Evolutionary conservation across 1,139 yeast species (phyloP), one percentile per base, ranked within the genome.

Genomic region (Kodamaea arcana): DNA sequence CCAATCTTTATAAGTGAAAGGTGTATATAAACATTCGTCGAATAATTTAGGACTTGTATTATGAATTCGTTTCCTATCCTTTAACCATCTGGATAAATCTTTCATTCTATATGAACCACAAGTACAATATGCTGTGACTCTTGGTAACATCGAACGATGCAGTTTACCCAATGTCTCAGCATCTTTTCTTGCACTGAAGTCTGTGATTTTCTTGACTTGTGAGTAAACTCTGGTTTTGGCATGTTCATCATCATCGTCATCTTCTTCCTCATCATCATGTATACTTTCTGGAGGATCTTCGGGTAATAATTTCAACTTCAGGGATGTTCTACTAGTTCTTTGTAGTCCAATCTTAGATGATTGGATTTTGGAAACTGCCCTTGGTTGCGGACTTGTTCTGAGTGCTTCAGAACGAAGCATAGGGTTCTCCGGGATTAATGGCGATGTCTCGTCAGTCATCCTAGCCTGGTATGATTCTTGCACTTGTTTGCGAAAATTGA

Each of bases 61-160:
- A 51, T 82, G 85, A 3, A 73, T 67, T 43, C 86, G 65, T 50
- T 80, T 84, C 15, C 90, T 72, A 34, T 86, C 94, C 48, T 83
- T 80, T 35, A 92, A 62, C 88, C 96, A 92, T 47, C 94, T 68
- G 37, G 83, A 69, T 30, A 92, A 63, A 35, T 90, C 97, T 48
- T 83, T 78, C 94, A 92, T 85, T 45, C 78, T 79, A 54, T 88
- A 92, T 16, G 94, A 80, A 24, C 96, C 92, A 29, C 97, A 88
- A 0, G 97, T 90, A 61, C 97, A 90, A 55, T 88, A 92, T 0
- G 96, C 95, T 0, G 97, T 90, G 2, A 90, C 97, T 47, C 98
- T 67, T 1, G 98, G 94, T 35, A 84, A 65, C 34, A 83, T 59
- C 31, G 81, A 83, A 41, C 98, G 70, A 54, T 92, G 97, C 46